Base-by-base conservation (phyloP, 2,329 filamentous ascomycete species). In the Monilinia aucupariae region DNA sequence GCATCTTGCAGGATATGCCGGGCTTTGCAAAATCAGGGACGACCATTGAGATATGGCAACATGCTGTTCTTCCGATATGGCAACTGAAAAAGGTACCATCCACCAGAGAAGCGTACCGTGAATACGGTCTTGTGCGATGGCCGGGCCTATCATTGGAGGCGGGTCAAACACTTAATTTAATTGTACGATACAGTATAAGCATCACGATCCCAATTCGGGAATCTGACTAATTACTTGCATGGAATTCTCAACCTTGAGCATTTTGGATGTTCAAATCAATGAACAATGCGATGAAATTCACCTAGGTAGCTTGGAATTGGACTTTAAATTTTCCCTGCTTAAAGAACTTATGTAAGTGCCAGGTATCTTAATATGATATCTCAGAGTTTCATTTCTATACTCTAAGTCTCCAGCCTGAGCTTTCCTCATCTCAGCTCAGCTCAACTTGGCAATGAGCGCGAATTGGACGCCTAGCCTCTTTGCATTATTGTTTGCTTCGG, bases 401-500 rank as follows among this genome's bases (percentile, higher is more conserved):
- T 30, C 5, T 10, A 12, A 15, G 22, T 34, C 41, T 25, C 22
- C n/a, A 20, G 13, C 41, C 41, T n/a, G 34, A 56, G 27, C 37
- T 55, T 50, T 30, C 22, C 1, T 51, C 2, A 30, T 51, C 45
- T 56, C 54, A 56, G 54, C 45, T 56, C 54, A 56, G 54, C 54
- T 56, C 15, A 56, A 56, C 54, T 56, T 56, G 41, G 41, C 41
- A 47, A 56, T 47, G 7, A 56, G n/a, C 41, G 32, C 54, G 27
- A 41, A 47, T 56, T 56, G 54, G 41, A 56, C n/a, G 30, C 41
- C 13, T 20, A 17, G n/a, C n/a, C 30, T 34, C 27, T 47, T 48
- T n/a, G 43, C 43, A 47, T 47, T 22, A 47, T 48, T 48, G 45
- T 48, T 48, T 27, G 45, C 22, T 56, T 12, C 30, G 39, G n/a